Conservation (phyloP, 768 basidiomycete genomes). For the Sarcodon sp. region DNA sequence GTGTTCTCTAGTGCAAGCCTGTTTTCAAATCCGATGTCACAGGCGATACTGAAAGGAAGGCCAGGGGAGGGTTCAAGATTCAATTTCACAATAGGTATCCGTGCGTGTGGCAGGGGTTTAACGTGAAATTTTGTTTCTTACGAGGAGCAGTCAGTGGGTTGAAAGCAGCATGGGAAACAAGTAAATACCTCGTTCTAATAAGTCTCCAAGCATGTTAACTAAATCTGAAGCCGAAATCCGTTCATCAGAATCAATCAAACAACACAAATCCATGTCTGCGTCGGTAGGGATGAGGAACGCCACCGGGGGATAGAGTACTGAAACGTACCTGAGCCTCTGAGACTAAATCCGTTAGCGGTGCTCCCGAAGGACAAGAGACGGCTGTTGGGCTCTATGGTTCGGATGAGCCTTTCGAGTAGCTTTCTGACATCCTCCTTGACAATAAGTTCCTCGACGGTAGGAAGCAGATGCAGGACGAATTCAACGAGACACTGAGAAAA, state of each 20-base stretch:
- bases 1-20: slow-evolving; percentile 96
- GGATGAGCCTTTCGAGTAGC: slow-evolving; percentile 88
- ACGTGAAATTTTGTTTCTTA: slow-evolving; percentile 92
- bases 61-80: slow-evolving; percentile 79
- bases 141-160: slow-evolving; percentile 3
- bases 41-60: slow-evolving; percentile 80
- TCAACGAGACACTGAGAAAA: slow-evolving; percentile 87
- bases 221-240: slow-evolving; percentile 76
- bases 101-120: slow-evolving; percentile 90
- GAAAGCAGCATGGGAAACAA: slow-evolving; percentile 2
- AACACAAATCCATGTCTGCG: slow-evolving; percentile 96
- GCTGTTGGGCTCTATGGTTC: slow-evolving; percentile 87
- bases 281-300: neutral
- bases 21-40: slow-evolving; percentile 98
- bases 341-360: slow-evolving; percentile 93
- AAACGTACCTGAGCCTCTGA: slow-evolving; percentile 77
- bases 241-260: slow-evolving; percentile 82
- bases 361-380: slow-evolving; percentile 90
- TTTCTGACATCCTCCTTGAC: slow-evolving; percentile 96
- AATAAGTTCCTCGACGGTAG: slow-evolving; percentile 79
- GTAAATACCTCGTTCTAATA: slow-evolving; percentile 74
- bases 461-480: slow-evolving; percentile 87
- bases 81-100: slow-evolving; percentile 97
- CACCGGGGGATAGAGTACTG: neutral
- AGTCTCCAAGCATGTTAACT: slow-evolving; percentile 86